phyloP scores from a whole-genome alignment of 352 stramenopile genomes.

The Pythium apleroticum region DNA sequence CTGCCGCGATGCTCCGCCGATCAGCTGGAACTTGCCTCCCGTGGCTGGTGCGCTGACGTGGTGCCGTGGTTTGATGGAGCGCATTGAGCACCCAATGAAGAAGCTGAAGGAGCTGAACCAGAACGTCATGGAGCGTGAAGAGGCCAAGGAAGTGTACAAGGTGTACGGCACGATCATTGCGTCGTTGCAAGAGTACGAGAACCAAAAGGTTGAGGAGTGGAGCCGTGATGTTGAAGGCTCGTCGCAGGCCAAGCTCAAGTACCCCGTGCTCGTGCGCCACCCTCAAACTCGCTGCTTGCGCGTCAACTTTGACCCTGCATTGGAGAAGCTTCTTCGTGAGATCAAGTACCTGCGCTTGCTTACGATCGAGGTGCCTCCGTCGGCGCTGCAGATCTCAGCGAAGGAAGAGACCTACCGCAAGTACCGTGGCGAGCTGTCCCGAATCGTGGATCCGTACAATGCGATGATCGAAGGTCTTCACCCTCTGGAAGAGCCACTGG shows the following conservation, averaged over 20 bases:
- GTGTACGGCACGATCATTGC: constrained; percentile 95
- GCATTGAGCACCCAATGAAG: constrained; percentile 96
- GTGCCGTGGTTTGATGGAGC: constrained; percentile 94
- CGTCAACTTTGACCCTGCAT: constrained; percentile 97
- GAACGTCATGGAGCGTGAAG: constrained; percentile 97
- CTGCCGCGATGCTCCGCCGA: constrained; percentile 90
- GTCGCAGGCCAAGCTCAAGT: constrained; percentile 95
- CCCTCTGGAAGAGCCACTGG: constrained; percentile 95
- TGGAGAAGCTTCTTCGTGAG: constrained; percentile 96
- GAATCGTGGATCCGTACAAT: constrained; percentile 98
- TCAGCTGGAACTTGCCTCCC: constrained; percentile 95
- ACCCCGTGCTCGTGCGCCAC: constrained; percentile 91
- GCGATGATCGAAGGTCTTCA: constrained; percentile 95
- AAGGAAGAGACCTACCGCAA: constrained; percentile 95
- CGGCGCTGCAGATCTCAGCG: constrained; percentile 94
- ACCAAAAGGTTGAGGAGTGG: constrained; percentile 97
- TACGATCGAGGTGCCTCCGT: constrained; percentile 93
- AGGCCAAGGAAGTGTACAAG: constrained; percentile 98
- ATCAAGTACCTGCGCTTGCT: constrained; percentile 98
- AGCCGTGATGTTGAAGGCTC: constrained; percentile 94
- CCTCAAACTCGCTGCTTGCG: constrained; percentile 89
- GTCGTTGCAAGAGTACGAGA: constrained; percentile 96
- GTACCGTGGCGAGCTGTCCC: constrained; percentile 96
- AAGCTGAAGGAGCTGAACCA: constrained; percentile 96
- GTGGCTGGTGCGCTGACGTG: constrained; percentile 95